A percentile compares a stretch with the other conserved stretches of the same genome.
Conservation (phyloP, 768 basidiomycete species). For the Russula compacta region DNA sequence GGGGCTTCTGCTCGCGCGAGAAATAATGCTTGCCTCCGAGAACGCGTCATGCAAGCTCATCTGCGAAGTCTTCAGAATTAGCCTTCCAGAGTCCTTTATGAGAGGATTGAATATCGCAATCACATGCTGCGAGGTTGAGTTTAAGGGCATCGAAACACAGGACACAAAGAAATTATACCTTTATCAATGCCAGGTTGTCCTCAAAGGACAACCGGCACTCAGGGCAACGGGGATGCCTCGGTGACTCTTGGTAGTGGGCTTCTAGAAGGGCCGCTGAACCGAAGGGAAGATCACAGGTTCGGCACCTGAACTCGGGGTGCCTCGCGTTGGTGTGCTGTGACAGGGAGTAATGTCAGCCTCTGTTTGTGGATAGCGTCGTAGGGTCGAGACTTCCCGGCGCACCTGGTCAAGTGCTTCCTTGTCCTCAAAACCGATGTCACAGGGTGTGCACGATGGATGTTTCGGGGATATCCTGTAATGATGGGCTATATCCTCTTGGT, state of each 20-base stretch:
- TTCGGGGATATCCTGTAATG: conserved; percentile 14
- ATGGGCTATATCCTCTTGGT: conserved; percentile 11
- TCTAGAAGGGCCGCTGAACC: conserved; percentile 10
- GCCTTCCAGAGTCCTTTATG: conserved; percentile 14
- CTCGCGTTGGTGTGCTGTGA: conserved; percentile 5
- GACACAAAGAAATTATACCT: conserved; percentile 24
- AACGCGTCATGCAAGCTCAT: conserved; percentile 7
- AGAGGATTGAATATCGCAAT: conserved; percentile 17
- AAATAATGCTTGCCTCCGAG: conserved; percentile 1
- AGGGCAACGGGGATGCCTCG: conserved; percentile 38
- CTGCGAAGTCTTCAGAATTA: conserved; percentile 18
- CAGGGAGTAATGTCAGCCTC: neutral
- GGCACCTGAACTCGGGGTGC: conserved; percentile 14
- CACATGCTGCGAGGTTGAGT: conserved; percentile 16
- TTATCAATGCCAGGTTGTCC: conserved; percentile 30
- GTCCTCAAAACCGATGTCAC: conserved; percentile 18
- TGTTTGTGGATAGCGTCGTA: neutral
- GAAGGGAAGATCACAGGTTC: conserved; percentile 9
- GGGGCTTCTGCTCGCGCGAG: conserved; percentile 9
- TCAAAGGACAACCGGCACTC: conserved; percentile 36
- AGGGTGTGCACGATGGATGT: conserved; percentile 12
- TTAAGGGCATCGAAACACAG: neutral
- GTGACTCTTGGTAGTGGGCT: conserved; percentile 25
- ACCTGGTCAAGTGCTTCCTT: conserved; percentile 9
- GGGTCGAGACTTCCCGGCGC: neutral